Base-by-base conservation (phyloP, 2,329 filamentous ascomycete genomes). In the Paradendryphiella salina region DNA sequence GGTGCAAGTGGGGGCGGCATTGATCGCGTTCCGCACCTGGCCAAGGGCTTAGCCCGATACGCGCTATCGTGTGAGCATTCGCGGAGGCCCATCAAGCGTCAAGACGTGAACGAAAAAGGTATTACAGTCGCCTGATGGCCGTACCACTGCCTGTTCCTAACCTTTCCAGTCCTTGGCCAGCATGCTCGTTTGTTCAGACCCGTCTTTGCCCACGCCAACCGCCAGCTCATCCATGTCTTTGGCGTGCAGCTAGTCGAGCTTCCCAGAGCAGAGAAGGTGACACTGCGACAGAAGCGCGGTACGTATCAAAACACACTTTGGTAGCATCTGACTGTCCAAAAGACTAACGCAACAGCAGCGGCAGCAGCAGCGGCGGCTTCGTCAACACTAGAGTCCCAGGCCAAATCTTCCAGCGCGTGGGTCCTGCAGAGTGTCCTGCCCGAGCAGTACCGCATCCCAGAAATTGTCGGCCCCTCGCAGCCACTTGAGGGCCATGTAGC, bases 211-310 rank as follows among this genome's bases (percentile, higher is more conserved):
- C 78, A 82, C 33, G 90, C 93, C 34, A 93, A 99, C 71, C 74
- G 77, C 28, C 82, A 88, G 59, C 77, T 99, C 31, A 78, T 80
- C 39, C 76, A 76, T 1, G 81, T 86, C 1, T 97, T 96, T 74
- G 94, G 94, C n/a, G 96, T 97, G 91, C 82, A 92, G 70, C 82
- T 99, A 80, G 80, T 84, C 3, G 92, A 96, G 74, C 79, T 97
- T 41, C 91, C 94, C 0, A 79, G 82, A 1, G 83, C 82, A 65
- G 93, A 96, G 66, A 95, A 91, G 72, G 81, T 89, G 40, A 90
- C 90, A 0, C 75, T 96, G 28, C 85, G 85, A 52, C 89, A 96
- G 68, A 84, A 90, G 63, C 86, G 88, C 79, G 88, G 87, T 86
- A 75, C 54, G 76, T 66, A 31, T 40, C 4, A 10, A 26, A 6